Conservation (phyloP, 441 rosid species). For the Heliophila coronopifolia region DNA sequence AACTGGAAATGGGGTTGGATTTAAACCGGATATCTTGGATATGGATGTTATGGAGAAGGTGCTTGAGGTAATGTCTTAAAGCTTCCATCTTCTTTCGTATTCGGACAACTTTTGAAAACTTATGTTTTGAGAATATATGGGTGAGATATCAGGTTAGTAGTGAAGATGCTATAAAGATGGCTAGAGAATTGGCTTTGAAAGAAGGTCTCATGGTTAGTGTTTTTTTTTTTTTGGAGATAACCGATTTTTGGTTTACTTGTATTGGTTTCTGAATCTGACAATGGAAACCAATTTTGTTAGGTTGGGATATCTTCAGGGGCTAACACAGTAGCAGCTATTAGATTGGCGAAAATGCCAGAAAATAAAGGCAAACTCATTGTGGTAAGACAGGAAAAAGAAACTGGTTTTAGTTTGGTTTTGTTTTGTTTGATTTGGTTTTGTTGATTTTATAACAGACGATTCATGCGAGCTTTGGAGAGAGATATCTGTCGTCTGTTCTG, state of each 20-base stretch:
- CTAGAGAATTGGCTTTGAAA: conserved; percentile 78
- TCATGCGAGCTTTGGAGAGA: conserved; percentile 90
- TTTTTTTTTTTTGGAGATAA: background rate
- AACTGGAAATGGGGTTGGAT: conserved; percentile 91
- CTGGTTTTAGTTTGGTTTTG: background rate
- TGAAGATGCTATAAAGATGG: conserved; percentile 82
- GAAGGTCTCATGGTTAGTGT: conserved; percentile 77
- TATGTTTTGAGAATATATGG: background rate
- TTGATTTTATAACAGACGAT: conserved; percentile 42
- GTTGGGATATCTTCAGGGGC: conserved; percentile 97
- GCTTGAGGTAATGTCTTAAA: conserved; percentile 67
- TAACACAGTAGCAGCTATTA: conserved; percentile 77
- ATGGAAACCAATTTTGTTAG: conserved; percentile 39
- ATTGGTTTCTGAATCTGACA: no score
- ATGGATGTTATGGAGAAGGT: conserved; percentile 93
- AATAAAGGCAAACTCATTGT: conserved; percentile 81
- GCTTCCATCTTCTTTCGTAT: conserved; percentile 3
- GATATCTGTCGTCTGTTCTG: conserved; percentile 71
- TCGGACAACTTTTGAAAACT: background rate
- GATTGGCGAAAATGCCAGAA: conserved; percentile 73
- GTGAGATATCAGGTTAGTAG: conserved; percentile 43
- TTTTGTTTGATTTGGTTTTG: conserved; percentile 2
- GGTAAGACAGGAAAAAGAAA: conserved; percentile 39
- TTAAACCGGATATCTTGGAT: conserved; percentile 89
- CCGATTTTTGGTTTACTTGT: background rate